Evolutionary conservation across 129 eudicot genomes (phyloP), one percentile per base, ranked within the genome.

Genomic region (Chrysanthemum seticuspe): DNA sequence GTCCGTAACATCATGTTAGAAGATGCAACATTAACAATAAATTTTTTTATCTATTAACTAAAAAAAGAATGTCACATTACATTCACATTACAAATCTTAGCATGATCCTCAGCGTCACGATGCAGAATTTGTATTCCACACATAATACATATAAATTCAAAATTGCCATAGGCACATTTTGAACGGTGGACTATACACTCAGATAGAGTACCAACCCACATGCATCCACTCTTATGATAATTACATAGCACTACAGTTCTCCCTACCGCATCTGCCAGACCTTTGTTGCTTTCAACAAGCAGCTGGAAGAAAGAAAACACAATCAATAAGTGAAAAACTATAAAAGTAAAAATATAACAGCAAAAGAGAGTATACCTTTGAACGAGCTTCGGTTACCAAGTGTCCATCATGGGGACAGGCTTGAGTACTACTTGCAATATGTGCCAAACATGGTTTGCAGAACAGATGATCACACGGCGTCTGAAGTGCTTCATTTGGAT

Each of bases 341-440:
- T 11, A 19, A 61, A 56, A 57, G 40, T 76, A n/a, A 65, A 34
- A 55, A 65, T 10, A 15, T 67, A 11, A 19, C 61, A 29, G 6
- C 13, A 78, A 62, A 47, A 3, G 19, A 75, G 27, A 13, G 12
- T 6, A 27, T 61, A 94, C 98, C 96, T 90, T 94, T 48, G 97
- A 82, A 71, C 85, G 87, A 16, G 97, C 83, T 80, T 94, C 99
- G 0, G 96, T 90, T 78, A 94, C 99, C 85, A 87, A 53, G 82
- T 90, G 90, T 67, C 93, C 96, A 86, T 94, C 99, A 70, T 90
- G 88, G 40, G 99, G 97, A 80, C 99, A 94, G 47, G 97, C 96
- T 75, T 74, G 89, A 55, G 85, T 94, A 57, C 87, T 84, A 73
- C 89, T 82, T 65, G 87, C 99, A 59, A 94, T 79, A 74, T 94